phyloP scores from a whole-genome alignment of 257 asterid genomes.

The Nicotiana noctiflora region DNA sequence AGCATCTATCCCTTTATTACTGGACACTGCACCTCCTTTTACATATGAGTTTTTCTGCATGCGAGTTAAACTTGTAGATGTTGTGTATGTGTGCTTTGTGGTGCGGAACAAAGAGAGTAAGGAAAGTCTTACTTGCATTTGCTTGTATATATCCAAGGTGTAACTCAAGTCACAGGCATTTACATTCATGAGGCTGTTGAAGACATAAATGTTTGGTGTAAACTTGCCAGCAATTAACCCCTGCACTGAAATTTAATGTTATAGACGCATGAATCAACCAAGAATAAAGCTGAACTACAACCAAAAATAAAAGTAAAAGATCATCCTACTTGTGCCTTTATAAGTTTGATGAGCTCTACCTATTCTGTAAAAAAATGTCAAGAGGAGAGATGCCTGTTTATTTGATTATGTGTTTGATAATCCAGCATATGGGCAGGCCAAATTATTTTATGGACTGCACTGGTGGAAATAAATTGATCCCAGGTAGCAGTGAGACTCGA shows the following conservation, averaged over 20 bases:
- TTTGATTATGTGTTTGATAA: not conserved
- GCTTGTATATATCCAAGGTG: constrained; percentile 55
- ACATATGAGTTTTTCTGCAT: not conserved
- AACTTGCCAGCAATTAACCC: constrained; percentile 49
- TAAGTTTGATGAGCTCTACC: not conserved
- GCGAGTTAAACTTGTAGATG: not conserved
- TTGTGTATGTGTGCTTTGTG: not conserved
- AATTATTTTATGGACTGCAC: not conserved
- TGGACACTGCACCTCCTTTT: not conserved
- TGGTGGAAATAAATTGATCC: not conserved
- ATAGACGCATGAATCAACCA: constrained; percentile 17
- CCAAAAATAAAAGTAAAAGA: not conserved
- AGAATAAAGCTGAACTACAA: not conserved
- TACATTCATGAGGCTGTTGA: constrained; percentile 95
- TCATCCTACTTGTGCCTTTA: not conserved
- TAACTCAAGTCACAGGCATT: constrained; percentile 77
- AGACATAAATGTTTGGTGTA: constrained; percentile 63
- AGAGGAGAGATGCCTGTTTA: not conserved
- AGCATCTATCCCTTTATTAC: not conserved
- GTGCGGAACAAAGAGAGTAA: constrained; percentile 8
- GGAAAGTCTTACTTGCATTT: constrained; percentile 62
- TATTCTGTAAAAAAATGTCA: not conserved
- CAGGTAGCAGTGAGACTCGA: not conserved
- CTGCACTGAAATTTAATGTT: constrained; percentile 42
- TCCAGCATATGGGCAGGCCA: not conserved